A percentile compares a stretch with the other conserved stretches of the same genome.
phyloP scores from a whole-genome alignment of 768 basidiomycete genomes.

The Tephrocybe sp. region DNA sequence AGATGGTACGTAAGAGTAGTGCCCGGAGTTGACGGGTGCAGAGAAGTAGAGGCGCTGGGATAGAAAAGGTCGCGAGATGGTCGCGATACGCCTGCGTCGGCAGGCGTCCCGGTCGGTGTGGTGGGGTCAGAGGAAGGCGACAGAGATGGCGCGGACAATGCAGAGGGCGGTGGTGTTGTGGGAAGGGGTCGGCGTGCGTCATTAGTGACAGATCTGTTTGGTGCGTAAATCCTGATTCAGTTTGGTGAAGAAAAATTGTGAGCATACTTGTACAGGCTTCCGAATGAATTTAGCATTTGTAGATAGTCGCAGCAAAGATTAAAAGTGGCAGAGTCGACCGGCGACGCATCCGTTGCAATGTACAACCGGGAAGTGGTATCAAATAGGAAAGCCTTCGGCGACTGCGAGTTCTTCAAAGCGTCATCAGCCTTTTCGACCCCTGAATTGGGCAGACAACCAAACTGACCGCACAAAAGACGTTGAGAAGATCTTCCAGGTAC shows the following conservation, averaged over 20 bases:
- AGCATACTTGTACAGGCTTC: conserved; percentile 77
- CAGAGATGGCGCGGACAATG: conserved; percentile 22
- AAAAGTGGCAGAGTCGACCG: conserved; percentile 85
- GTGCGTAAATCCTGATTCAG: too few species aligned
- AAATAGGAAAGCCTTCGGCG: conserved; percentile 92
- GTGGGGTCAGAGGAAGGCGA: conserved; percentile 19
- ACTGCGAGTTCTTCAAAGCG: conserved; percentile 72
- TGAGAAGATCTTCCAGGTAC: conserved; percentile 82
- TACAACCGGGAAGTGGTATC: conserved; percentile 83
- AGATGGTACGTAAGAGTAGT: conserved; percentile 85
- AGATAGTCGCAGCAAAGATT: conserved; percentile 91
- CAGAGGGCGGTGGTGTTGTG: conserved; percentile 24
- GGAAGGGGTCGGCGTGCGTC: conserved; percentile 25
- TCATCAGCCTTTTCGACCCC: conserved; percentile 4
- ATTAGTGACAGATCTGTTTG: conserved; percentile 30
- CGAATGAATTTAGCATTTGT: conserved; percentile 82
- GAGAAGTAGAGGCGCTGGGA: conserved; percentile 64
- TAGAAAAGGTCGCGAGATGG: conserved; percentile 52
- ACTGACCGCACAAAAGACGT: conserved; percentile 77
- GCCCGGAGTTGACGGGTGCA: conserved; percentile 56
- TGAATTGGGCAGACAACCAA: not conserved
- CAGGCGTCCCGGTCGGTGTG: conserved; percentile 13
- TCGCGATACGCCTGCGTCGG: conserved; percentile 8
- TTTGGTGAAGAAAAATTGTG: conserved; percentile 4
- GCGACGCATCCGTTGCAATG: conserved; percentile 91